Percentiles rank a stretch among this genome's conserved stretches.
Evolutionary conservation across 2,329 filamentous ascomycete genomes (phyloP).

Genomic region (Rutstroemia sp.): DNA sequence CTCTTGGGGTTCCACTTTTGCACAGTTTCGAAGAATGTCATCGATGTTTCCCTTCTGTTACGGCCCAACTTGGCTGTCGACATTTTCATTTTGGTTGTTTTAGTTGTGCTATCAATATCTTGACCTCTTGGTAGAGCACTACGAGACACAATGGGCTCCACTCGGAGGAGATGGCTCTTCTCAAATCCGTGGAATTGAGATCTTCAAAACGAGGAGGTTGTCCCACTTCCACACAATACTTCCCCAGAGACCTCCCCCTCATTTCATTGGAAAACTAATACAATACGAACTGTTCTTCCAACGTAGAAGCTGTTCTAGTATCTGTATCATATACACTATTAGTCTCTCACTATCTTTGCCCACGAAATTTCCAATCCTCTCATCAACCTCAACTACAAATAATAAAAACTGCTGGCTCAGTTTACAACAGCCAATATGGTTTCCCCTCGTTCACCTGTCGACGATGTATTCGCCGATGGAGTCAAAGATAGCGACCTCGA

Average conservation of each 20-base stretch:
- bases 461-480: background rate
- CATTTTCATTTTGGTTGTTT: slow-evolving; percentile 3
- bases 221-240: background rate
- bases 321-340: background rate
- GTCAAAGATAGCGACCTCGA: background rate
- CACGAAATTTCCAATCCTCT: background rate
- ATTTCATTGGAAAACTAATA: slow-evolving; percentile 2
- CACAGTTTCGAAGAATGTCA: background rate
- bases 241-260: slow-evolving; percentile 2
- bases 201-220: slow-evolving; percentile 6
- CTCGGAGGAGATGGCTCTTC: background rate
- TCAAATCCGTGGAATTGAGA: background rate
- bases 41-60: slow-evolving; percentile 8
- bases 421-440: slow-evolving; percentile 3
- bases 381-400: background rate
- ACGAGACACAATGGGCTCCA: slow-evolving; percentile 4
- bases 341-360: background rate
- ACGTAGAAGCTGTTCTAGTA: background rate
- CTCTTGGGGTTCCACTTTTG: slow-evolving; percentile 2
- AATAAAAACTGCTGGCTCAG: slow-evolving; percentile 9
- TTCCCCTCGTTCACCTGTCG: background rate
- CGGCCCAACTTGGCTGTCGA: slow-evolving; percentile 4
- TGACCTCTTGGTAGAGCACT: slow-evolving; percentile 6
- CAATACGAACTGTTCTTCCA: background rate
- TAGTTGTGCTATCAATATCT: background rate